Percentiles rank a stretch among this genome's conserved stretches.
These are phyloP conservation scores for Solanum okadae DNA, from an alignment of 257 asterid genomes.

Conservation along the genomic window DNA sequence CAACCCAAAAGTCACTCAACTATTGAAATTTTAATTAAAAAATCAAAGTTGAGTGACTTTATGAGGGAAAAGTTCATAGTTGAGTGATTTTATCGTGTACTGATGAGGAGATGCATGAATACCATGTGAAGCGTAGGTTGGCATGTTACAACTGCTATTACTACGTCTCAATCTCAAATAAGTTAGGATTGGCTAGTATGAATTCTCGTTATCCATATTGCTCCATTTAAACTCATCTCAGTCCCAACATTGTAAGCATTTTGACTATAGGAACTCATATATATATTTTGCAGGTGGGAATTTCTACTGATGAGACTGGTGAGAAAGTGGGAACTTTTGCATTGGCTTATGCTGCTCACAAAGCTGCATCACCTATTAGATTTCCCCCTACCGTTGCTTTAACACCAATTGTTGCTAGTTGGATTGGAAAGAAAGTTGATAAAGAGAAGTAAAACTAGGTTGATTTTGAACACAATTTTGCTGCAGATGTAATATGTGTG, in stretches of 20 bases:
- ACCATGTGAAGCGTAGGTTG: neutral
- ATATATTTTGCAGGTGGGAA: slow-evolving; percentile 51
- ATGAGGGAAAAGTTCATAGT: neutral
- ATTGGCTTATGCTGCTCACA: slow-evolving; percentile 94
- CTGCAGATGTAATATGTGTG: slow-evolving; percentile 8
- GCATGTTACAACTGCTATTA: neutral
- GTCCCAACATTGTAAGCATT: neutral
- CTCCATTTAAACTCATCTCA: neutral
- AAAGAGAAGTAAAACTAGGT: slow-evolving; percentile 27
- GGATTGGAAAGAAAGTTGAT: slow-evolving; percentile 89
- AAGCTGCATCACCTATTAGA: slow-evolving; percentile 96
- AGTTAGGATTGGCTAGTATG: neutral
- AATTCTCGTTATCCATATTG: neutral
- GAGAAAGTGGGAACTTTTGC: slow-evolving; percentile 96
- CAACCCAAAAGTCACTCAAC: too few relatives aligned
- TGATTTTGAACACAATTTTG: slow-evolving; percentile 1
- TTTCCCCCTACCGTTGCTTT: slow-evolving; percentile 97
- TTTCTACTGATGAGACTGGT: slow-evolving; percentile 55
- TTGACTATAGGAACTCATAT: neutral
- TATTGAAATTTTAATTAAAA: too few relatives aligned
- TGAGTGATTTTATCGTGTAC: neutral
- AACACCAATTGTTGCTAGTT: slow-evolving; percentile 80
- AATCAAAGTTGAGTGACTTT: too few relatives aligned
- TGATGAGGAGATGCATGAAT: neutral
- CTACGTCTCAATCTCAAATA: neutral